Evolutionary conservation across 1,139 yeast genomes (phyloP).

Genomic region (Magnusiomyces clavatus): DNA sequence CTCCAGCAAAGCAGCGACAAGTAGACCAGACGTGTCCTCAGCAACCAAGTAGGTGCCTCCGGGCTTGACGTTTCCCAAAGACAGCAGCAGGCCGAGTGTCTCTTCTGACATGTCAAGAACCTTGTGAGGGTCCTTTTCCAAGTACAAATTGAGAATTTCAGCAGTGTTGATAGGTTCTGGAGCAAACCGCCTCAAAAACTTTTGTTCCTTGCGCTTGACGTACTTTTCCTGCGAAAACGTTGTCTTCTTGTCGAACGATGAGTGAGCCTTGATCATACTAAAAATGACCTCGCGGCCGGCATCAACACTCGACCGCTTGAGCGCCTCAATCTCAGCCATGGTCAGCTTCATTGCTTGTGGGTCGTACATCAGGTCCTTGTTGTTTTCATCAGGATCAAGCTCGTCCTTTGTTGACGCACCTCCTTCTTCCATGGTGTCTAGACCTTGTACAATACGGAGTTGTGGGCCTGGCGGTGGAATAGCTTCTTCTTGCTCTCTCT

Average conservation of each 20-base stretch:
- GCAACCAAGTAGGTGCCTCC: conserved; percentile 83
- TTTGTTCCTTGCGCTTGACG: conserved; percentile 82
- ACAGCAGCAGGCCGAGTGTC: conserved; percentile 65
- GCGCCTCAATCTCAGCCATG: conserved; percentile 67
- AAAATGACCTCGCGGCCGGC: conserved; percentile 77
- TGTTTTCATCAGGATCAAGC: conserved; percentile 38
- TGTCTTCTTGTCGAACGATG: conserved; percentile 82
- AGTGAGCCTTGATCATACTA: conserved; percentile 74
- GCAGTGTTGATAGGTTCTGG: conserved; percentile 72
- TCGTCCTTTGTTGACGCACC: conserved; percentile 25
- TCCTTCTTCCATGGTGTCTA: conserved; percentile 15
- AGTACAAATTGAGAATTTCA: conserved; percentile 64
- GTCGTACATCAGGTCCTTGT: conserved; percentile 70
- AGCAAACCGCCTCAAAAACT: conserved; percentile 78
- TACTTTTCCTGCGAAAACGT: conserved; percentile 87
- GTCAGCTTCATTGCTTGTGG: conserved; percentile 66
- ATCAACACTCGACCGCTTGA: conserved; percentile 42
- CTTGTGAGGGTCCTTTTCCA: conserved; percentile 59
- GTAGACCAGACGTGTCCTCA: conserved; percentile 87
- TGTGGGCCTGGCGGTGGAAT: conserved; percentile 7
- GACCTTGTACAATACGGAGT: conserved; percentile 18
- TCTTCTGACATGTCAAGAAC: conserved; percentile 83
- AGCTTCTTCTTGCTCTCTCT: conserved; percentile 13
- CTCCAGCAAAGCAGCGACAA: conserved; percentile 78
- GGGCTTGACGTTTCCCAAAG: conserved; percentile 73